phyloP scores from a whole-genome alignment of 257 asterid species.

The Primulina tabacum region DNA sequence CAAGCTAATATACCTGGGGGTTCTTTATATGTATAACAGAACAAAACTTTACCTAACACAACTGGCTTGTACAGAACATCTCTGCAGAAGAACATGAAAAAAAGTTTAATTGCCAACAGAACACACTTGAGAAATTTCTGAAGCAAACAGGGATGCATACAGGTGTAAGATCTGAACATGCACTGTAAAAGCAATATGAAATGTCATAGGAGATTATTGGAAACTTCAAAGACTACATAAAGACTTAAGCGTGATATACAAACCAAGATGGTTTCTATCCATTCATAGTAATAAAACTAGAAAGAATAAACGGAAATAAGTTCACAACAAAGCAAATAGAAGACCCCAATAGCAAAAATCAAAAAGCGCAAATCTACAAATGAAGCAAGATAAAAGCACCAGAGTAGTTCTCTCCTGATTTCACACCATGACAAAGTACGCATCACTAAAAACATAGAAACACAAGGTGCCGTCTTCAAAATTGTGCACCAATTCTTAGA shows the following conservation, averaged over 20 bases:
- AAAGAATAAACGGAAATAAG: neutral
- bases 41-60: slow-evolving; percentile 40
- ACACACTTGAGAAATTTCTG: neutral
- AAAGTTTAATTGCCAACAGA: slow-evolving; percentile 9
- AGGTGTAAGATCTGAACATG: neutral
- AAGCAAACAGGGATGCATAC: neutral
- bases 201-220: neutral
- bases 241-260: neutral
- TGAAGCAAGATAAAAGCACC: neutral
- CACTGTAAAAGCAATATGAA: neutral
- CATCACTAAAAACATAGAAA: too few species aligned
- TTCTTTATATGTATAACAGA: slow-evolving; percentile 1
- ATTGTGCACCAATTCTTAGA: neutral
- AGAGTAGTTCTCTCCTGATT: neutral
- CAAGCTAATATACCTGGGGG: neutral
- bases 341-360: neutral
- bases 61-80: slow-evolving; percentile 57
- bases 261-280: neutral
- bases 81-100: slow-evolving; percentile 32
- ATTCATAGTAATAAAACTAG: neutral
- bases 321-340: neutral
- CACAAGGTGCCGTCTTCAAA: neutral
- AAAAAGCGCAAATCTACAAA: neutral
- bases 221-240: slow-evolving; percentile 1
- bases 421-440: neutral